Conservation (phyloP, 805 yeast genomes). For the Myxozyma nipponensis region DNA sequence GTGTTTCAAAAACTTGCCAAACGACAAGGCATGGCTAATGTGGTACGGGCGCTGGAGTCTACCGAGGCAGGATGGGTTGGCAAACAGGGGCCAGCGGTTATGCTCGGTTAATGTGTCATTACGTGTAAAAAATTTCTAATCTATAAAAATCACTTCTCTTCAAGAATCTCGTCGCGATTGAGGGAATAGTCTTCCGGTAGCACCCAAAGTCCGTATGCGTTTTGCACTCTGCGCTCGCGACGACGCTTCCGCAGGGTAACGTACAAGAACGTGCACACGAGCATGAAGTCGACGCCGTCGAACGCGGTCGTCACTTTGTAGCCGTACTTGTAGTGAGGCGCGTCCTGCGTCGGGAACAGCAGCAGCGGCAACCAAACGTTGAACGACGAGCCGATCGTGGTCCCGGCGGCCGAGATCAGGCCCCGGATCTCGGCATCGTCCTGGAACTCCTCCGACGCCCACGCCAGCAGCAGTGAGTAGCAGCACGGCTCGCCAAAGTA, state of each 20-base stretch:
- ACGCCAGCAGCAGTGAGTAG: constrained; percentile 11
- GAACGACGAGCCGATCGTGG: constrained; percentile 7
- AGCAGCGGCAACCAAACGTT: constrained; percentile 16
- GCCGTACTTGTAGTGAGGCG: constrained; percentile 19
- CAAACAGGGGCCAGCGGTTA: constrained; percentile 10
- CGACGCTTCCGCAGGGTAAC: not conserved
- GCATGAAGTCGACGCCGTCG: constrained; percentile 7
- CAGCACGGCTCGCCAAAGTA: constrained; percentile 11
- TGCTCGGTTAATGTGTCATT: constrained; percentile 13
- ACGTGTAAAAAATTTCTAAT: too few species aligned
- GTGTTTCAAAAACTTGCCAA: constrained; percentile 23
- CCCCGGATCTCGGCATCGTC: constrained; percentile 22
- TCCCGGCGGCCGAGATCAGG: constrained; percentile 26
- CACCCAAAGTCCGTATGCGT: not conserved
- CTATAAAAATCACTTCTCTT: too few species aligned
- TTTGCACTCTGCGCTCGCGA: not conserved
- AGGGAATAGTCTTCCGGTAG: too few species aligned
- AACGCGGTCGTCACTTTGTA: constrained; percentile 11
- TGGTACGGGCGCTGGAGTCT: constrained; percentile 17
- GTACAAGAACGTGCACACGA: constrained; percentile 6
- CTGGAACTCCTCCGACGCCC: constrained; percentile 20
- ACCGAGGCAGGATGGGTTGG: constrained; percentile 25
- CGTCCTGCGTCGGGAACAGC: constrained; percentile 21
- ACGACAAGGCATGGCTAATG: constrained; percentile 27
- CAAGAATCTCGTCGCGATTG: too few species aligned